Evolutionary conservation across 2,329 filamentous ascomycete genomes (phyloP).

Genomic region (Fusarium caatingaense): DNA sequence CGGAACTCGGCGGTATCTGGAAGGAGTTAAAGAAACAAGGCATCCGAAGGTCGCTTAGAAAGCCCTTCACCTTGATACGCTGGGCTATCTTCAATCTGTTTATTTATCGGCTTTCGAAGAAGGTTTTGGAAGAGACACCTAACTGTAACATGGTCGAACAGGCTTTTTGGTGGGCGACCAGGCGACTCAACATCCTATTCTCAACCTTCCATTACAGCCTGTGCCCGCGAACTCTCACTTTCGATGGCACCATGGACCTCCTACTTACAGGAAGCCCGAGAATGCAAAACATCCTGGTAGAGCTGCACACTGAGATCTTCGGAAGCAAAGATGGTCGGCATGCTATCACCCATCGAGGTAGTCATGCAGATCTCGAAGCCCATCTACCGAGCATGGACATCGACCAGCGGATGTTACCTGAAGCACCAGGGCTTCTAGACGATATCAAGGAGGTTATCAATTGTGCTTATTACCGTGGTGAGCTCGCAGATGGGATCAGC

Average conservation of each 20-base stretch:
- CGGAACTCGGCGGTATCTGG: neutral
- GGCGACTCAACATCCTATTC: neutral
- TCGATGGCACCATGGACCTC: neutral
- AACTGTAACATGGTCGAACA: too few relatives aligned
- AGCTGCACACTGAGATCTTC: neutral
- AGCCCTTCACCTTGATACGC: too few relatives aligned
- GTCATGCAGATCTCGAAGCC: neutral
- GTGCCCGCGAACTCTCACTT: neutral
- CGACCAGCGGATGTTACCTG: neutral
- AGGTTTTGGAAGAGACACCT: too few relatives aligned
- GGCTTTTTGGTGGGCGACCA: too few relatives aligned
- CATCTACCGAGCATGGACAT: neutral
- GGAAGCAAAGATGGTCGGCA: neutral
- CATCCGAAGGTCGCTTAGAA: too few relatives aligned
- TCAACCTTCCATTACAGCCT: neutral
- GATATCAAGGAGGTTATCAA: rapidly evolving
- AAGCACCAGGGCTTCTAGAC: rapidly evolving
- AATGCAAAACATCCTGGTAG: neutral
- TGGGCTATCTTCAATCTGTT: too few relatives aligned
- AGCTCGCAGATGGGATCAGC: neutral
- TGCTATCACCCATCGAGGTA: neutral
- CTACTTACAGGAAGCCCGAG: neutral
- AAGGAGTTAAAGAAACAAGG: neutral
- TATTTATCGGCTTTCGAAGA: too few relatives aligned
- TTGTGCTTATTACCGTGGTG: neutral